Conservation (phyloP, 1,284 basidiomycete species). For the Boletus mariae region DNA sequence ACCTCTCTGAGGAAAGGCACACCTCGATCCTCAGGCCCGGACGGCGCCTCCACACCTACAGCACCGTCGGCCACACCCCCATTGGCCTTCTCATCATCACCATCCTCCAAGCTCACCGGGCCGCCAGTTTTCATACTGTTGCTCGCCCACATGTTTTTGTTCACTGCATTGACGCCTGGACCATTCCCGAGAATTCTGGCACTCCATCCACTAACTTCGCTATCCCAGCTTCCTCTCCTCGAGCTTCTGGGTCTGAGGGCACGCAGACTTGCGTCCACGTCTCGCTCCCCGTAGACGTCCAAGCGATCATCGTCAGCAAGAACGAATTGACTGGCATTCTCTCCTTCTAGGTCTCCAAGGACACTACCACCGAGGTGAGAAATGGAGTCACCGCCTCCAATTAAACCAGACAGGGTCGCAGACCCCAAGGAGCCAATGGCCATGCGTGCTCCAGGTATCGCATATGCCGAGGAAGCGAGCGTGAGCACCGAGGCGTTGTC, state of each 20-base stretch:
- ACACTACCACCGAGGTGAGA: slow-evolving; percentile 64
- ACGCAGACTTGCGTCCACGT: slow-evolving; percentile 74
- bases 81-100: slow-evolving; percentile 24
- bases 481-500: slow-evolving; percentile 93
- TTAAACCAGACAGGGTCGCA: slow-evolving; percentile 48
- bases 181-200: slow-evolving; percentile 51
- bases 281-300: slow-evolving; percentile 51
- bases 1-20: slow-evolving; percentile 1
- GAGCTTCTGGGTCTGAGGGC: slow-evolving; percentile 77
- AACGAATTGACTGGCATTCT: slow-evolving; percentile 64
- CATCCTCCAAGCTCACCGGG: slow-evolving; percentile 39
- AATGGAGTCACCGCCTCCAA: slow-evolving; percentile 56
- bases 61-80: slow-evolving; percentile 12
- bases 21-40: slow-evolving; percentile 10
- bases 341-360: slow-evolving; percentile 49
- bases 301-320: slow-evolving; percentile 58
- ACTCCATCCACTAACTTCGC: slow-evolving; percentile 79
- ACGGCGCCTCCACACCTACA: slow-evolving; percentile 5
- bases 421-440: slow-evolving; percentile 42
- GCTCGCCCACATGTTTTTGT: slow-evolving; percentile 54
- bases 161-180: slow-evolving; percentile 43
- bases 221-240: slow-evolving; percentile 80
- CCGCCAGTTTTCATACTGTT: slow-evolving; percentile 56
- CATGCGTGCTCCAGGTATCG: slow-evolving; percentile 50
- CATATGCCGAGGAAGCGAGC: slow-evolving; percentile 89